Evolutionary conservation across 1,139 yeast species (phyloP).

Genomic region (Martiniozyma asiatica): DNA sequence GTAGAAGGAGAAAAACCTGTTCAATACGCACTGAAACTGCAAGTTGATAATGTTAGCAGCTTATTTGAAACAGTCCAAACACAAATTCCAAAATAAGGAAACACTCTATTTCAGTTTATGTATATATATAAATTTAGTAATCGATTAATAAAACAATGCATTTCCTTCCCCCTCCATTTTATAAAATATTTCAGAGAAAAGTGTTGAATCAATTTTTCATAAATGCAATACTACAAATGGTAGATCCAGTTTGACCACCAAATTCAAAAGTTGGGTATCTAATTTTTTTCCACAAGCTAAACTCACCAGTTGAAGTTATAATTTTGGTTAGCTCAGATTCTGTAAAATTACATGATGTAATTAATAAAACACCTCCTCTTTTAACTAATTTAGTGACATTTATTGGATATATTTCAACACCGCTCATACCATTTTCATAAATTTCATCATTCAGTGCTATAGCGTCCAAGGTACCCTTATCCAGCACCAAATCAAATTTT

Average conservation of each 20-base stretch:
- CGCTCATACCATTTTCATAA: constrained; percentile 31
- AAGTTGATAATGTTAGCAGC: constrained; percentile 46
- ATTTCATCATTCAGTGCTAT: constrained; percentile 69
- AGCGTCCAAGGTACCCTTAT: constrained; percentile 95
- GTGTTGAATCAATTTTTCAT: constrained; percentile 3
- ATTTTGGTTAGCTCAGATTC: constrained; percentile 54
- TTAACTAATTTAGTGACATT: constrained; percentile 49
- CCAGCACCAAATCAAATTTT: constrained; percentile 63
- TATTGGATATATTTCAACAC: constrained; percentile 51
- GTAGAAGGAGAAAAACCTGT: constrained; percentile 49
- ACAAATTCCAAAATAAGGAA: constrained; percentile 16
- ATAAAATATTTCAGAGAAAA: no score
- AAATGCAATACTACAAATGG: constrained; percentile 82
- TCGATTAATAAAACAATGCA: not conserved
- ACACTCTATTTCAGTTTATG: not conserved
- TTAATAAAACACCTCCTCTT: constrained; percentile 47
- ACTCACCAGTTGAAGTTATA: constrained; percentile 32
- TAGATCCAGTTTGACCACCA: constrained; percentile 80
- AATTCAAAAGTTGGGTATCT: constrained; percentile 73
- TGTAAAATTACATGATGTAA: constrained; percentile 95
- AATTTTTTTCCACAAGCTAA: constrained; percentile 46
- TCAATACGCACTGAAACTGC: constrained; percentile 73
- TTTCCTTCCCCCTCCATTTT: no score
- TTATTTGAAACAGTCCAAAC: constrained; percentile 40
- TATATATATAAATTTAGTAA: not conserved